Conservation (phyloP, 2,329 filamentous ascomycete genomes). For the Emmonsia crescens region DNA sequence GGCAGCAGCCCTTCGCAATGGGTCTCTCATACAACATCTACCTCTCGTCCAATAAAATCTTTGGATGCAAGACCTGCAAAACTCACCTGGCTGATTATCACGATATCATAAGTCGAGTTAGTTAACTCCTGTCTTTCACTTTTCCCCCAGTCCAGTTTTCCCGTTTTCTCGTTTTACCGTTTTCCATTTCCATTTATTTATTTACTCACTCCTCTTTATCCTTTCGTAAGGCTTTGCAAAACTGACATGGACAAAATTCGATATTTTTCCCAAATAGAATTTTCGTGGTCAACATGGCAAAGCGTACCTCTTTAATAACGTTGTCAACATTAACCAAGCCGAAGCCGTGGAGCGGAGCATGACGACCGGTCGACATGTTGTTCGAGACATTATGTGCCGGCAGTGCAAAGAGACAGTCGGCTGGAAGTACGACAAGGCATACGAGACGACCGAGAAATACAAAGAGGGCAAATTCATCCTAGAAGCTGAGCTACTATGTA, state of each 20-base stretch:
- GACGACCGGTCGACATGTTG: conserved; percentile 91
- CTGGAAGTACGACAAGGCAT: conserved; percentile 99
- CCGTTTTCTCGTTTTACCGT: conserved; percentile 5
- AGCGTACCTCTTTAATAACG: conserved; percentile 87
- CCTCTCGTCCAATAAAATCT: conserved; percentile 75
- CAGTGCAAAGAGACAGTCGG: conserved; percentile 89
- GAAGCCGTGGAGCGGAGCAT: conserved; percentile 92
- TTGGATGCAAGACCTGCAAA: conserved; percentile 90
- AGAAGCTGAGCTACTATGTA: conserved; percentile 82
- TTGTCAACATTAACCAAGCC: conserved; percentile 76
- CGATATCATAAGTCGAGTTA: conserved; percentile 85
- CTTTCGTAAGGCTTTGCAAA: conserved; percentile 7
- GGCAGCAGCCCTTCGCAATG: conserved; percentile 41
- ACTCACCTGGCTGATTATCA: conserved; percentile 91
- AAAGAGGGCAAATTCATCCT: conserved; percentile 98
- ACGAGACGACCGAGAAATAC: conserved; percentile 85
- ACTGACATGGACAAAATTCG: not conserved
- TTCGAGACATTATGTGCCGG: conserved; percentile 82
- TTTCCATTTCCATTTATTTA: conserved; percentile 2
- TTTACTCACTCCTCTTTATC: not conserved
- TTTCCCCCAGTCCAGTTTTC: too few species aligned
- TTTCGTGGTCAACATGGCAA: conserved; percentile 98
- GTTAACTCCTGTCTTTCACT: conserved; percentile 22
- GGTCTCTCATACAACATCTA: conserved; percentile 88
- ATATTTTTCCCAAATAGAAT: conserved; percentile 49